Base-by-base conservation (phyloP, 148 eudicot genomes). In the Amaranthus palmeri region DNA sequence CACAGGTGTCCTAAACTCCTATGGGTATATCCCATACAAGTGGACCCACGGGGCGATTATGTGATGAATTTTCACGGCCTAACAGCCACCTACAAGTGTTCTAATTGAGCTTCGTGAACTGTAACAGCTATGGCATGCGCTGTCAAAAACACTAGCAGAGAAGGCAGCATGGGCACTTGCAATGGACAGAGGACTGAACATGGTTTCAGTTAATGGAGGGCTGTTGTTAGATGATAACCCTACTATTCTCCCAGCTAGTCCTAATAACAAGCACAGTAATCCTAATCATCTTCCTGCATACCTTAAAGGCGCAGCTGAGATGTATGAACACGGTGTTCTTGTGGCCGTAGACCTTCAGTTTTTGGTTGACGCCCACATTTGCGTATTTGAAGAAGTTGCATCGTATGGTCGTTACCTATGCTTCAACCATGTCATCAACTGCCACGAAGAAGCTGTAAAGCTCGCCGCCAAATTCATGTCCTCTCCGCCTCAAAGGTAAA, bases 161-260 rank as follows among this genome's bases (percentile, higher is more conserved):
- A 87, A 83, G 81, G 68, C 86, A 5, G 91, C 88, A 5, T 87
- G 88, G 91, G 86, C 88, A 25, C 70, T 87, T 14, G 91, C 91
- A 3, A 87, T 83, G 91, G 91, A 87, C 82, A 79, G 91, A 69
- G 91, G 74, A 4, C 66, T 87, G 47, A 83, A 69, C 66, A 87
- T 87, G 91, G 91, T 87, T 6, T 81, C 85, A 4, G 47, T 85
- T 9, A 87, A 87, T 48, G 83, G 72, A 56, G 91, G 91, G 50
- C 46, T 87, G 69, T 52, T 87, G 47, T 57, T 83, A 66, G 57
- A 48, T 41, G 10, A 43, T 5, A 69, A 43, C 50, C 12, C 63
- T 17, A 40, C 12, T 45, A 18, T 44, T 46, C 51, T 10, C 4
- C 8, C 65, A 14, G 48, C 52, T 44, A 6, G 2, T 25, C 1